A percentile compares a stretch with the other conserved stretches of the same genome.
Conservation (phyloP, 305 asterid species). For the Ilex paraguariensis region DNA sequence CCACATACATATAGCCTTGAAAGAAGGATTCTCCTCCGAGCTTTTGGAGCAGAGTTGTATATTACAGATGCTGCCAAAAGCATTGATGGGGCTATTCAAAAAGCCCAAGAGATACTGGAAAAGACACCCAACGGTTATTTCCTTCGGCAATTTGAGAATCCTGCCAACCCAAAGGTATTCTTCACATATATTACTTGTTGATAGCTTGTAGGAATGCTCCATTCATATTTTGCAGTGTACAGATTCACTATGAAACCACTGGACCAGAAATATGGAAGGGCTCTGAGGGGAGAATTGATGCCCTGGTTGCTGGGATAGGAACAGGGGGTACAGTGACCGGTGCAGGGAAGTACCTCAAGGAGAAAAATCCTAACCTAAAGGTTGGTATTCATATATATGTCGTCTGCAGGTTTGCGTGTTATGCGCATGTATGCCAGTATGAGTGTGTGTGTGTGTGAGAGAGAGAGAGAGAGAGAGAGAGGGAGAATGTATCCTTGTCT, state of each 20-base stretch:
- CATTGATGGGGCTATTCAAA: slow-evolving; percentile 23
- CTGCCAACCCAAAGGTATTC: slow-evolving; percentile 40
- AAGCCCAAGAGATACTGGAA: slow-evolving; percentile 28
- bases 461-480: too few relatives aligned
- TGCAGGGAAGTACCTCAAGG: slow-evolving; percentile 41
- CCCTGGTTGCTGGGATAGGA: slow-evolving; percentile 39
- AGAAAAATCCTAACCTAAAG: slow-evolving; percentile 34
- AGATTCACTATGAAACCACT: slow-evolving; percentile 47
- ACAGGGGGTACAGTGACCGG: slow-evolving; percentile 50
- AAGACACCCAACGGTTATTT: slow-evolving; percentile 33
- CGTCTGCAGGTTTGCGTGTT: too few relatives aligned
- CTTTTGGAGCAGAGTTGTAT: slow-evolving; percentile 37
- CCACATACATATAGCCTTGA: slow-evolving; percentile 36
- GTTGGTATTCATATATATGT: slow-evolving; percentile 9
- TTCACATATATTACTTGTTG: slow-evolving; percentile 1
- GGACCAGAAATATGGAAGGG: slow-evolving; percentile 47
- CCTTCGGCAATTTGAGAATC: slow-evolving; percentile 36
- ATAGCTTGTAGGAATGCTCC: slow-evolving; percentile 1
- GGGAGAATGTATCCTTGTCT: not conserved
- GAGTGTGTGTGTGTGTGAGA: not conserved
- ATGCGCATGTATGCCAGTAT: not conserved
- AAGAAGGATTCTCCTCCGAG: slow-evolving; percentile 36
- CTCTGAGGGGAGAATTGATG: slow-evolving; percentile 32
- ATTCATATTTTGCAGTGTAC: slow-evolving; percentile 8
- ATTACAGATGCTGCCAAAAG: slow-evolving; percentile 30